These are phyloP conservation scores for Microbotryum intermedium DNA, from an alignment of 1,284 basidiomycete genomes.

Conservation along the genomic window DNA sequence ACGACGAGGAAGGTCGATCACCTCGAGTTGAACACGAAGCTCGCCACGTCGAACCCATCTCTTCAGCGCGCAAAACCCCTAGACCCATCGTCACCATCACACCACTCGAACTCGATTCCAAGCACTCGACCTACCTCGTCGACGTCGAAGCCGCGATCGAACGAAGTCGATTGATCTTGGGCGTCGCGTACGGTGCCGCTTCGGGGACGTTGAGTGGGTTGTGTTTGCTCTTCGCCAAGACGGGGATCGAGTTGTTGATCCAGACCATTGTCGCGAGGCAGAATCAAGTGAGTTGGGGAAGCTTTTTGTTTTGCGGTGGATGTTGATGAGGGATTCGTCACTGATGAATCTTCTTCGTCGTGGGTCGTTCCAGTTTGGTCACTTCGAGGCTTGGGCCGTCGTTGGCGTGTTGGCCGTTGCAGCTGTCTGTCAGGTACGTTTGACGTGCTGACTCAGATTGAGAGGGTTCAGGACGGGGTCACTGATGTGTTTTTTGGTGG, in stretches of 20 bases:
- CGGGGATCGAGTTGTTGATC: conserved; percentile 80
- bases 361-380: conserved; percentile 16
- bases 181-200: conserved; percentile 78
- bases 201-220: conserved; percentile 89
- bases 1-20: too few relatives aligned
- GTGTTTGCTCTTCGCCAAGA: conserved; percentile 89
- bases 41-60: too few relatives aligned
- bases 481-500: conserved; percentile 36
- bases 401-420: conserved; percentile 59
- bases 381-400: conserved; percentile 60
- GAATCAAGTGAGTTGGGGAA: conserved; percentile 76
- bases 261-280: conserved; percentile 61
- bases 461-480: too few relatives aligned
- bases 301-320: neutral
- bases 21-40: too few relatives aligned
- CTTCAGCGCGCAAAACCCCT: too few relatives aligned
- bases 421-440: conserved; percentile 55
- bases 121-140: too few relatives aligned
- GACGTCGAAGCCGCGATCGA: neutral
- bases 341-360: neutral
- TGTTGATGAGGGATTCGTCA: neutral
- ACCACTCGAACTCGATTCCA: too few relatives aligned
- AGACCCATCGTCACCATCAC: too few relatives aligned
- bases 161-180: conserved; percentile 57
- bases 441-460: neutral